Conservation (phyloP, 1,284 basidiomycete species). For the Rhizopogon hawkerae region DNA sequence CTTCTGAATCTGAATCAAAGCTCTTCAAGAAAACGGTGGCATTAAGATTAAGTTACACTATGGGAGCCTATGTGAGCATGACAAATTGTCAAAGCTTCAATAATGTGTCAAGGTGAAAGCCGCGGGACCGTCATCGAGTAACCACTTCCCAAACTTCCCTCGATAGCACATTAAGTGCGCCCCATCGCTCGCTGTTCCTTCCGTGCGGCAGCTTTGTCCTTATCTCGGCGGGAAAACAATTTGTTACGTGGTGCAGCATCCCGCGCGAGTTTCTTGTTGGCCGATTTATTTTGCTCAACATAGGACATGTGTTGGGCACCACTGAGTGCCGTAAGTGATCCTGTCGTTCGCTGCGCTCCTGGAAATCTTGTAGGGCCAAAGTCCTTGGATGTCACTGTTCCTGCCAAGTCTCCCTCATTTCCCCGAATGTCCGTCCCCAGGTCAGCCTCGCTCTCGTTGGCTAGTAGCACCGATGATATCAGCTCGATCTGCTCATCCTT, state of each 20-base stretch:
- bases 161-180: constrained; percentile 26
- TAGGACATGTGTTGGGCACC: constrained; percentile 89
- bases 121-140: not conserved
- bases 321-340: constrained; percentile 77
- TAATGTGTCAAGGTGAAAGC: not conserved
- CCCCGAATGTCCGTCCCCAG: constrained; percentile 77
- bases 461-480: constrained; percentile 83
- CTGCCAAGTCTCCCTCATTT: constrained; percentile 71
- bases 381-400: constrained; percentile 71
- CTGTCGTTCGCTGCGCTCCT: constrained; percentile 74
- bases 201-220: constrained; percentile 49
- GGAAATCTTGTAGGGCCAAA: constrained; percentile 57
- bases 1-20: too few species aligned
- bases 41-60: not conserved
- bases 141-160: not conserved
- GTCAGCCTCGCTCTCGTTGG: constrained; percentile 87
- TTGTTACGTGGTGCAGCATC: constrained; percentile 63
- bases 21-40: not conserved
- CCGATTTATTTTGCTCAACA: constrained; percentile 84
- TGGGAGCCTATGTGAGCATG: not conserved
- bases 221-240: constrained; percentile 75
- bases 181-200: constrained; percentile 40
- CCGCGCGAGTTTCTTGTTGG: constrained; percentile 76
- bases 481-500: constrained; percentile 93
- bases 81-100: constrained; percentile 2